Base-by-base conservation (phyloP, 805 yeast genomes). In the Candida coleopterorum region DNA sequence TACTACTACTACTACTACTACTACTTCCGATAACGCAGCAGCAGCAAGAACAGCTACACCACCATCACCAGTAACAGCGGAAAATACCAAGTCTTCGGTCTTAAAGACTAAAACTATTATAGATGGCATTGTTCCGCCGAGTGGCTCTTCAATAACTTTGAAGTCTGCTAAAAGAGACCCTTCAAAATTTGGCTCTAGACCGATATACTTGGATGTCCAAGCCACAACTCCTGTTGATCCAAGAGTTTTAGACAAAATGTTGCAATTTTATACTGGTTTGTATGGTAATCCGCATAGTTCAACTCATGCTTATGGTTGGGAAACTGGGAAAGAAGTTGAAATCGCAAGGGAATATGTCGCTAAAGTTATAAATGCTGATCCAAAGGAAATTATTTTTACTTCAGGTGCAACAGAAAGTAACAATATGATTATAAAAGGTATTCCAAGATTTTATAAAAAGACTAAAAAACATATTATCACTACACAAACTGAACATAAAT, bases 221-320 rank as follows among this genome's bases (percentile, higher is more conserved):
- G 97, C 98, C 21, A 93, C 99, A 0, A 90, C 99, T 0, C 98
- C 97, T 18, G 85, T 93, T 1, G 99, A 93, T 56, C 98, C 98
- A 22, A 73, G 99, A 38, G 99, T 93, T 8, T 64, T 93, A 48
- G 96, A 86, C 56, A 81, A 79, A 48, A 87, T 86, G 95, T 58
- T 86, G 48, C 77, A 75, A 49, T 87, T 81, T 55, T 84, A 77
- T 59, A 90, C 97, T 2, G 97, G 97, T 4, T 70, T 86, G 39
- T 93, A 87, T 57, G 99, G 99, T 44, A 93, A 93, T 59, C 99
- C 99, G 16, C 99, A 93, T 63, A 87, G 96, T 5, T 79, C 93
- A 41, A 93, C 98, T 2, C 99, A 93, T 57, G 76, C 95, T 5
- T 93, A 90, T 58, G 99, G 99, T 24, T 93, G 99, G 99, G 99